phyloP scores from a whole-genome alignment of 305 asterid species.

The Nicotiana rustica region DNA sequence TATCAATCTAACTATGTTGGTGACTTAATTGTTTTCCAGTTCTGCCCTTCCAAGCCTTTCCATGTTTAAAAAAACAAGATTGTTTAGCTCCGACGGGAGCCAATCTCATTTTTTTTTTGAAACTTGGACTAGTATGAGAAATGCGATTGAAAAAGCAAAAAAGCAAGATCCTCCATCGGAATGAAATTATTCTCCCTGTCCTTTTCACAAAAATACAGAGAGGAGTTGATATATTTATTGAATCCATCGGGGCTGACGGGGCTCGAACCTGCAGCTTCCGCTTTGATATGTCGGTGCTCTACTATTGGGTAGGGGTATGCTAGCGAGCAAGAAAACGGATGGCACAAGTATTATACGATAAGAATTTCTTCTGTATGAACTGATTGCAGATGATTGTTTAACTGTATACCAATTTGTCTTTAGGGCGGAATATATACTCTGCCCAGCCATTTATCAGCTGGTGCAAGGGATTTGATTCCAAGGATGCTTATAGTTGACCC shows the following conservation, averaged over 20 bases:
- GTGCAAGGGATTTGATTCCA: slow-evolving; percentile 90
- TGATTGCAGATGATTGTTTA: slow-evolving; percentile 29
- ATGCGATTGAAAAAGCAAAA: slow-evolving; percentile 18
- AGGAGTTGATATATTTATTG: slow-evolving; percentile 25
- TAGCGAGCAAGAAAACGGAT: background rate
- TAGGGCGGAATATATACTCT: slow-evolving; percentile 90
- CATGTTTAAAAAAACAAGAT: background rate
- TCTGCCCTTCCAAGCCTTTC: slow-evolving; percentile 21
- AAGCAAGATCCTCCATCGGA: slow-evolving; percentile 11
- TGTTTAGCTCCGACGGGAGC: slow-evolving; percentile 7
- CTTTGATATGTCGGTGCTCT: slow-evolving; percentile 16
- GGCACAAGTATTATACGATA: background rate
- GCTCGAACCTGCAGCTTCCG: slow-evolving; percentile 28
- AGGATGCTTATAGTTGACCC: slow-evolving; percentile 94
- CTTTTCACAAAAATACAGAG: slow-evolving; percentile 28
- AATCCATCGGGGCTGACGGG: slow-evolving; percentile 22
- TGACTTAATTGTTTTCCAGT: background rate
- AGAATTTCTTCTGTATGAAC: background rate
- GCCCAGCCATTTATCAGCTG: slow-evolving; percentile 85
- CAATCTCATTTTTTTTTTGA: background rate
- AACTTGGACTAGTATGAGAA: slow-evolving; percentile 21
- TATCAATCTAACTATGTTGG: background rate
- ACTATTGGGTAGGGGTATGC: background rate
- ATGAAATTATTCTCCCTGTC: slow-evolving; percentile 23
- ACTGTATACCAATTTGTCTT: slow-evolving; percentile 37